Evolutionary conservation across 1,139 yeast genomes (phyloP).

Genomic region (Protomyces macrosporus): DNA sequence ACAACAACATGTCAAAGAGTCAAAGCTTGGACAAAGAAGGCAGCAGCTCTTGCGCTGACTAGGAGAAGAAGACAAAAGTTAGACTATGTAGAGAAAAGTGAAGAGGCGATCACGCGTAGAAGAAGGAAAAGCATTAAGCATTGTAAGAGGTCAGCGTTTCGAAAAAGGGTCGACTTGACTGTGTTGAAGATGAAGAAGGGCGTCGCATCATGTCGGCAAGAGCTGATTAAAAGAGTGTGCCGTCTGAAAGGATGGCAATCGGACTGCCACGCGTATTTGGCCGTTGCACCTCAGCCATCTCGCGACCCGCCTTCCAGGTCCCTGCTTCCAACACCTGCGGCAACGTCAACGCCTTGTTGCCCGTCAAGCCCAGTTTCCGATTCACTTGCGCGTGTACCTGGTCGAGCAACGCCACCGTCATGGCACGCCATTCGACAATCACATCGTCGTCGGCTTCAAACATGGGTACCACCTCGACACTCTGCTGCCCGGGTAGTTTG

Average conservation of each 20-base stretch:
- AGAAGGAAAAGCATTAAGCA: too few relatives aligned
- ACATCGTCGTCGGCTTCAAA: constrained; percentile 52
- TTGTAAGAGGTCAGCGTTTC: too few relatives aligned
- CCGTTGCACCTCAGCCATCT: constrained; percentile 49
- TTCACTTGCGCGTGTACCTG: constrained; percentile 48
- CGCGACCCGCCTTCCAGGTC: constrained; percentile 58
- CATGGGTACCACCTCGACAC: constrained; percentile 43
- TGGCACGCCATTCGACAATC: constrained; percentile 61
- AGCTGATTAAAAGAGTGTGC: constrained; percentile 43
- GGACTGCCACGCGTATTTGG: constrained; percentile 54
- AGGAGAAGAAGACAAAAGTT: too few relatives aligned
- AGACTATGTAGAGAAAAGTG: too few relatives aligned
- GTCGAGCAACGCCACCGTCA: constrained; percentile 53
- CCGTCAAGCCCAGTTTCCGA: constrained; percentile 39
- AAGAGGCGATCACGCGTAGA: too few relatives aligned
- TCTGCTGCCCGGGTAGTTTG: constrained; percentile 33
- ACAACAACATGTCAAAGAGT: too few relatives aligned
- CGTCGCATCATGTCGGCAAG: too few relatives aligned
- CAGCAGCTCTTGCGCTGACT: too few relatives aligned
- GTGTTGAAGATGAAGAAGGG: too few relatives aligned
- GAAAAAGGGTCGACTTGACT: too few relatives aligned
- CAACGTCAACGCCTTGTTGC: constrained; percentile 40
- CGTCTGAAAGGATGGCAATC: constrained; percentile 53
- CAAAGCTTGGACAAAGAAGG: too few relatives aligned
- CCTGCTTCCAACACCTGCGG: constrained; percentile 62